These are phyloP conservation scores for Suillus bovinus DNA, from an alignment of 768 basidiomycete species.

Conservation along the genomic window DNA sequence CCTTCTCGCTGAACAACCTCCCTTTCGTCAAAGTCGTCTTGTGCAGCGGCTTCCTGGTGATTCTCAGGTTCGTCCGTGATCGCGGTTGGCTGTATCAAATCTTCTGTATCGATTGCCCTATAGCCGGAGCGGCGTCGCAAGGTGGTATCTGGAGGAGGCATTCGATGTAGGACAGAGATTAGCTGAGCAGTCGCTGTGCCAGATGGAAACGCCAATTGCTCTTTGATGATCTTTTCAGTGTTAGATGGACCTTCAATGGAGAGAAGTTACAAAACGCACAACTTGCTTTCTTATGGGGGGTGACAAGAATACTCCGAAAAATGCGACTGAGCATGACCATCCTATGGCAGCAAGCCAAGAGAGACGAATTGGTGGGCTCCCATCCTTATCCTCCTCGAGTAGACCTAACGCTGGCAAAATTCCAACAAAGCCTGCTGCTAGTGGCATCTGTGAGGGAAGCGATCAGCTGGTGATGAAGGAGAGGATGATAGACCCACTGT, in stretches of 20 bases:
- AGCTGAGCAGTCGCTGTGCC: constrained; percentile 96
- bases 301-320: constrained; percentile 98
- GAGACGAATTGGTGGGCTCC: constrained; percentile 70
- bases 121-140: constrained; percentile 62
- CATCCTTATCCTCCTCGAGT: constrained; percentile 74
- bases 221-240: constrained; percentile 75
- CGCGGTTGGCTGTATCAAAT: constrained; percentile 22
- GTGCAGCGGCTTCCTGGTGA: constrained; percentile 24
- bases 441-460: constrained; percentile 57
- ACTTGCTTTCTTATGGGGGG: constrained; percentile 95
- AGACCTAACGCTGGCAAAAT: constrained; percentile 88
- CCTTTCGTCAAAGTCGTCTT: constrained; percentile 37
- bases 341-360: constrained; percentile 71
- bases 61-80: constrained; percentile 24
- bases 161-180: constrained; percentile 83
- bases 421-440: constrained; percentile 88
- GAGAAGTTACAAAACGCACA: constrained; percentile 43
- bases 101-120: constrained; percentile 37
- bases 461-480: background rate
- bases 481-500: constrained; percentile 34
- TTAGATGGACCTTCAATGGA: constrained; percentile 11
- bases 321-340: constrained; percentile 92
- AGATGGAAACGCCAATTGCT: constrained; percentile 91
- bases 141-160: constrained; percentile 64
- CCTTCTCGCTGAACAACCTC: constrained; percentile 63